Evolutionary conservation across 2,329 filamentous ascomycete species (phyloP), one percentile per base, ranked within the genome.

Genomic region (Pezicula rhizophila): DNA sequence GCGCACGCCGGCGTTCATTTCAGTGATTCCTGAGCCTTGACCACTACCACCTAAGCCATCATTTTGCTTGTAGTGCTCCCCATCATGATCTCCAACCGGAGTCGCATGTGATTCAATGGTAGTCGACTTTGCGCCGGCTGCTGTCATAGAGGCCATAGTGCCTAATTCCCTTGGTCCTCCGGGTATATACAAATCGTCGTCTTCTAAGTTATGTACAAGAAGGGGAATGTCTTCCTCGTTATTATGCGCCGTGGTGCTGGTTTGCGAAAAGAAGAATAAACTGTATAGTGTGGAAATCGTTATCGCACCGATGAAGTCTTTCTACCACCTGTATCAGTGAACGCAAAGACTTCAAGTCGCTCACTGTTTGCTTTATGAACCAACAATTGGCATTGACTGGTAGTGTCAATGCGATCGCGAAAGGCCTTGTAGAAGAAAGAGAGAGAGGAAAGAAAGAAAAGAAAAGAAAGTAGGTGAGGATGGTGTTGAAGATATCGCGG

Each of bases 271-370:
- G 46, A n/a, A n/a, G 39, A 45, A 20, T 39, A 45, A 45, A 40
- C 33, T 37, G 17, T 35, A 37, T 15, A 42, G 35, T 11, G 23
- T 8, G n/a, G 8, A 12, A 14, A 25, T 15, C 18, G 40, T 31
- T 42, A 26, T 42, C 23, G 40, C 40, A 26, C 10, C 35, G 40
- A 23, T 46, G 46, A 59, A 64, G 61, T 63, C 62, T 63, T 63
- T 64, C 57, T 62, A 31, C 47, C 52, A 39, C 52, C 54, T 48
- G 46, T n/a, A n/a, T 47, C 53, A 60, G 54, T 57, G 57, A 63
- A 59, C 61, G 62, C 62, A 64, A 64, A 64, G 62, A 64, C 62
- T 62, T 58, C 50, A 64, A 64, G 62, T 64, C 62, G 60, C 60
- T 60, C 59, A 63, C 60, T 61, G 51, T 40, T 25, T 26, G n/a